These are phyloP conservation scores for Oxytropis ochrocephala DNA, from an alignment of 306 rosid species.

Conservation along the genomic window DNA sequence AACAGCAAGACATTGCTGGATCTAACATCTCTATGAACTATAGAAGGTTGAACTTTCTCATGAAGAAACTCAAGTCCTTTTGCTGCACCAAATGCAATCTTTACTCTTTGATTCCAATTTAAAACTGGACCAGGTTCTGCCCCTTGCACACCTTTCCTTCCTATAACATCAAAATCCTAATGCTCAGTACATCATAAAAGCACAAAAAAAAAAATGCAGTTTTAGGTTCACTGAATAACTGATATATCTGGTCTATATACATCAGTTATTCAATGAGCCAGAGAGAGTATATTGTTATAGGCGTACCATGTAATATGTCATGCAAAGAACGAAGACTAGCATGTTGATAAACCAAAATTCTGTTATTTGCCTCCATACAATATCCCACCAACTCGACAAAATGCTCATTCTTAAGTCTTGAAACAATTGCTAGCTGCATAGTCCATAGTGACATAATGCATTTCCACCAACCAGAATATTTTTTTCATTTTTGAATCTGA, in stretches of 20 bases:
- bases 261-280: too few relatives aligned
- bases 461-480: background rate
- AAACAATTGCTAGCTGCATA: conserved; percentile 66
- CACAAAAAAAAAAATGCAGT: too few relatives aligned
- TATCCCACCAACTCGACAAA: conserved; percentile 85
- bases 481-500: background rate
- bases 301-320: conserved; percentile 73
- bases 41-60: conserved; percentile 74
- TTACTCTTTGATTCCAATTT: conserved; percentile 72
- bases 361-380: conserved; percentile 63
- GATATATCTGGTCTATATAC: too few relatives aligned
- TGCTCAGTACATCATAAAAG: background rate
- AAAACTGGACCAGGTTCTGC: conserved; percentile 89
- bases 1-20: conserved; percentile 84
- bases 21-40: conserved; percentile 78
- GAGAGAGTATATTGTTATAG: background rate
- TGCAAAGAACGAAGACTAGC: conserved; percentile 82
- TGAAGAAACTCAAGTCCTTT: conserved; percentile 88
- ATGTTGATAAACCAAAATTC: conserved; percentile 67
- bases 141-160: conserved; percentile 90
- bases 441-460: background rate
- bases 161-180: conserved; percentile 32
- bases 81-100: conserved; percentile 80
- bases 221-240: too few relatives aligned
- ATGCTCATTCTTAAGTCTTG: conserved; percentile 69